Conservation (phyloP, 176 grass and related monocot genomes). For the Saccharum officinarum region DNA sequence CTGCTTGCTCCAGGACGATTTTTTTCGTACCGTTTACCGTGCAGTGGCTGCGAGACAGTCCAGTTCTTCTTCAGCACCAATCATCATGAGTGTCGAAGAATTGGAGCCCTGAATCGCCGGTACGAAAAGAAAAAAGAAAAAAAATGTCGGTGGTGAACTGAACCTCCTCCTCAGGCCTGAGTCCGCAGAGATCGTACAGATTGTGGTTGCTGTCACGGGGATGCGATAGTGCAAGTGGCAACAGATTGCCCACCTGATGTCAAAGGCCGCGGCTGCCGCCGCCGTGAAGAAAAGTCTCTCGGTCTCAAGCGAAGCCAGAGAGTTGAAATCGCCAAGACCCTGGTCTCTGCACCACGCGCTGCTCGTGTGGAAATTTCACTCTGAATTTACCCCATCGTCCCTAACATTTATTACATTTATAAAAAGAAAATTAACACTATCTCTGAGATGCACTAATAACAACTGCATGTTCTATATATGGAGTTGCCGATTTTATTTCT, state of each 20-base stretch:
- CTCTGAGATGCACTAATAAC: neutral
- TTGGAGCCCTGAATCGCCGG: too few species aligned
- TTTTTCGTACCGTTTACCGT: too few species aligned
- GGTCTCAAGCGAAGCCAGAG: neutral
- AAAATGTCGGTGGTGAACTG: too few species aligned
- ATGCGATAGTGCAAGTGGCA: neutral
- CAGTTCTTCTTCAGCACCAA: too few species aligned
- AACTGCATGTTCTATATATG: neutral
- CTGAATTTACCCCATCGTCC: neutral
- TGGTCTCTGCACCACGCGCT: neutral
- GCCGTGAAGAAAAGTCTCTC: too few species aligned
- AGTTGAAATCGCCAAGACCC: neutral
- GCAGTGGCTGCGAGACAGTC: too few species aligned
- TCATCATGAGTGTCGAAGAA: too few species aligned
- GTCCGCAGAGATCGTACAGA: neutral
- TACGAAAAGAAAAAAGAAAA: too few species aligned
- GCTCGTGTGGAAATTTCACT: neutral
- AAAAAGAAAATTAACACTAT: neutral
- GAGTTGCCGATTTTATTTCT: neutral
- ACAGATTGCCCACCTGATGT: neutral
- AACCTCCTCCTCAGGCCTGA: too few species aligned
- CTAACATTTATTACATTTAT: neutral
- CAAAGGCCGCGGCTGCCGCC: too few species aligned
- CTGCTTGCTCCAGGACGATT: neutral
- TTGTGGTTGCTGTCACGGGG: neutral